These are phyloP conservation scores for Laburnicola sp. DNA, from an alignment of 2,329 filamentous ascomycete species.

Conservation along the genomic window DNA sequence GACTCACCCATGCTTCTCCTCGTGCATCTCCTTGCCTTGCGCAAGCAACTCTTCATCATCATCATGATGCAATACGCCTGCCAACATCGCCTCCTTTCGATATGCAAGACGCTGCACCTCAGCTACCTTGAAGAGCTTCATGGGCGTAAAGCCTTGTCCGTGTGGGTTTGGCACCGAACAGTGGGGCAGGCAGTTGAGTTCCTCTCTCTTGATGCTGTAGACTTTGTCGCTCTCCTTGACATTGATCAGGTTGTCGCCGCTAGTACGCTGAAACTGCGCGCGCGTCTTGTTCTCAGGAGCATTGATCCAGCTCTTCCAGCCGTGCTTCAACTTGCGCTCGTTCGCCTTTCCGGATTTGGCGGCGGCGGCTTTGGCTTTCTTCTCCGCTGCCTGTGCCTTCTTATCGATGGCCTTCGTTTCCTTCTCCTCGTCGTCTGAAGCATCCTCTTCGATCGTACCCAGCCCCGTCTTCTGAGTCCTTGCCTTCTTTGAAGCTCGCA, in stretches of 20 bases:
- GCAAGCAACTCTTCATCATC: conserved; percentile 4
- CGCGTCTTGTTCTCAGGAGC: not conserved
- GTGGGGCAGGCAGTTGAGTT: not conserved
- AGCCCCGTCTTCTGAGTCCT: not conserved
- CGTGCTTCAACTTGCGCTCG: not conserved
- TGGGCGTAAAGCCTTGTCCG: not conserved
- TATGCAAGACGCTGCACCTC: not conserved
- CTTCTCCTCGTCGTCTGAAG: not conserved
- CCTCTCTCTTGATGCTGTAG: not conserved
- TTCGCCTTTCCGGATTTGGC: not conserved
- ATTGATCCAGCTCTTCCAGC: conserved; percentile 2
- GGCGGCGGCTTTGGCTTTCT: not conserved
- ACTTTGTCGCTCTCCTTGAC: not conserved
- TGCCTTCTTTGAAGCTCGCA: not conserved
- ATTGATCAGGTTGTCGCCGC: not conserved
- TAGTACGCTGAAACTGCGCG: not conserved
- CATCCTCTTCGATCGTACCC: not conserved
- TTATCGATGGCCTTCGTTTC: not conserved
- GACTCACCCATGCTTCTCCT: not conserved
- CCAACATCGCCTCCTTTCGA: conserved; percentile 1
- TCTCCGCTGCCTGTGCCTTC: not conserved
- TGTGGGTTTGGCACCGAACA: not conserved
- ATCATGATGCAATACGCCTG: not conserved
- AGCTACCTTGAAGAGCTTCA: not conserved
- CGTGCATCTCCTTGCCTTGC: not conserved